Evolutionary conservation across 768 basidiomycete genomes (phyloP), one percentile per base, ranked within the genome.

Genomic region (Podaxis mareebaensis): DNA sequence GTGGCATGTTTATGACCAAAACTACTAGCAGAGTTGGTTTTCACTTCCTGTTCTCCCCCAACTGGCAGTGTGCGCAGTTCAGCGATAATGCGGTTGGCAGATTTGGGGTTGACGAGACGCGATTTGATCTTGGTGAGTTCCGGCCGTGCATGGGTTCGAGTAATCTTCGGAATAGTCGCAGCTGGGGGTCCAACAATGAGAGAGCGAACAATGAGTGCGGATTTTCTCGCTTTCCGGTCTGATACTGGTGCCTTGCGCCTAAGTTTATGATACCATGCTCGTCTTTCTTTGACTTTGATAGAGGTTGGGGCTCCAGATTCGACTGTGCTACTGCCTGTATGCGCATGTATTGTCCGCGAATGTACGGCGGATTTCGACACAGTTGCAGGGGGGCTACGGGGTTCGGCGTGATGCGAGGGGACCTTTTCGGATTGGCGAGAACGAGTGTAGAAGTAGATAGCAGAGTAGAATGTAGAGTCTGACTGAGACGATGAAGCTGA

Each of bases 81-180:
- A n/a, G 82, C 78, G 65, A 93, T 91, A 63, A 94, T 78, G 68
- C 82, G 86, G 71, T 85, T 85, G 22, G 91, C 92, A 13, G 81
- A 77, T 72, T 89, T 88, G 20, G 89, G 85, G 49, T 88, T 71
- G 65, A 85, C 76, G 28, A 94, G 84, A 71, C 87, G 83, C 1
- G 85, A 76, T 72, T 91, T 93, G 69, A 91, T 79, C 67, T 86
- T 88, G 67, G 76, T 81, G 24, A 92, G 64, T 64, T 87, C 83
- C 11, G 83, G 78, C 64, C 77, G 81, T 38, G 84, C 81, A 11
- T 77, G 65, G 4, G 76, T 66, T 55, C 77, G 75, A 10, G 80
- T 74, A 61, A 82, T 78, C 61, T 73, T 72, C 26, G 80, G 77
- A 20, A 76, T 67, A 3, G 76, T 69, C 5, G 67, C 64, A 49